Evolutionary conservation across 1,139 yeast genomes (phyloP), one percentile per base, ranked within the genome.

Genomic region (Wickerhamiella infanticola): DNA sequence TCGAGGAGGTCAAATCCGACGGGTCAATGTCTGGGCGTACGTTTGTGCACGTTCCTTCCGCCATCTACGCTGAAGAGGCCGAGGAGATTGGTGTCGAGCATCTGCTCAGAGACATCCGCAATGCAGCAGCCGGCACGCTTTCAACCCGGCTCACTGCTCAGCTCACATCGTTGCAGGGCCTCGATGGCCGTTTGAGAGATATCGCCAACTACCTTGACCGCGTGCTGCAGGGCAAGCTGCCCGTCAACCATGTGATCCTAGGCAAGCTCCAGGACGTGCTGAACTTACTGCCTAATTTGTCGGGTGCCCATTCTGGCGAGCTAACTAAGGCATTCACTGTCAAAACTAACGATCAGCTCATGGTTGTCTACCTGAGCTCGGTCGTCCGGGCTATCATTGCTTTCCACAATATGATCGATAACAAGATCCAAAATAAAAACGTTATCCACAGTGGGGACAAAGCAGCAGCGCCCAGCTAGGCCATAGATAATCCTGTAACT

Each of bases 21-120:
- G 98, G 98, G n/a, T 76, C 95, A 1, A 78, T 90, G 3, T 84
- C 95, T 3, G 95, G 86, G 60, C 80, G 80, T 65, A 88, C 97
- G 1, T 90, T 90, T 67, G 77, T 85, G 38, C 98, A 93, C 64
- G 80, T 88, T 37, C 95, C 97, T 11, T 83, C 95, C 11, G 72
- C 77, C 33, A 86, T 93, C 53, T 94, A 85, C 61, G 99, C 99
- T 3, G 98, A 93, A 62, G 98, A 93, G 63, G 98, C 98, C 3
- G 98, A 93, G 65, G 99, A 93, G 65, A 93, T 93, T 56, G 98
- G 98, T 51, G 99, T 93, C 7, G 99, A 93, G 62, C 99, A 93
- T 61, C 67, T 93, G 51, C 68, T 93, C 53, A 78, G 97, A 58
- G 98, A 93, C 59, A 85, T 86, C 37, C 77, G 96, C 57, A 97